Base-by-base conservation (phyloP, 208 protist species). In the Entamoeba histolytica region DNA sequence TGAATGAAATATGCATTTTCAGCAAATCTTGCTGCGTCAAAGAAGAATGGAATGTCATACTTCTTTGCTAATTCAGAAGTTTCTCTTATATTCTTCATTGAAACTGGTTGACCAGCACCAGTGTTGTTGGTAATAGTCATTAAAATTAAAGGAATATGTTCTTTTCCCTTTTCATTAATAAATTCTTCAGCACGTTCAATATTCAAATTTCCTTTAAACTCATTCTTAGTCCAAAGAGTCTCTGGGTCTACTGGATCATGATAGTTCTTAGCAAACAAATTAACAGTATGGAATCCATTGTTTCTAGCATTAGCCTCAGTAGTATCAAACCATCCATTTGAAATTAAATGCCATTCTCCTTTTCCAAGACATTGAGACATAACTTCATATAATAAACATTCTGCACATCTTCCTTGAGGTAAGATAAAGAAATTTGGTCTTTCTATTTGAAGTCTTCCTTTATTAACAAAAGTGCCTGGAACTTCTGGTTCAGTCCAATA, bases 111-210 rank as follows among this genome's bases (percentile, higher is more conserved):
- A 1, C 94, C 95, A 6, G 93, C 95, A 19, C 73, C 94, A 57
- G 94, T 94, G 92, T 96, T 96, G 87, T 96, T 96, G 6, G 95
- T 96, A 35, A 96, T 87, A 35, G 94, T 95, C 19, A 96, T 92
- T 14, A 96, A 31, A 15, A 96, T 44, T 10, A 96, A 69, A 19
- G 95, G 95, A 51, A 96, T 57, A 49, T 69, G n/a, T 1, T 31
- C 52, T 14, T 31, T 35, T 39, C 94, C 95, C 8, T 93, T 14
- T 5, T 91, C 50, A 50, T 91, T 31, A 49, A 95, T 92, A 17
- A 94, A 49, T 5, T 92, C 50, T 52, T 52, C 91, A 50, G 96
- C 91, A 14, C 47, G 49, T 39, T 57, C 95, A 4, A 95, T 39
- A 44, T 95, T 52, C n/a, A 95, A 93, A 61, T 95, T 91, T 0